phyloP scores from a whole-genome alignment of 345 rosid species.

The Moricandia moricandioides region DNA sequence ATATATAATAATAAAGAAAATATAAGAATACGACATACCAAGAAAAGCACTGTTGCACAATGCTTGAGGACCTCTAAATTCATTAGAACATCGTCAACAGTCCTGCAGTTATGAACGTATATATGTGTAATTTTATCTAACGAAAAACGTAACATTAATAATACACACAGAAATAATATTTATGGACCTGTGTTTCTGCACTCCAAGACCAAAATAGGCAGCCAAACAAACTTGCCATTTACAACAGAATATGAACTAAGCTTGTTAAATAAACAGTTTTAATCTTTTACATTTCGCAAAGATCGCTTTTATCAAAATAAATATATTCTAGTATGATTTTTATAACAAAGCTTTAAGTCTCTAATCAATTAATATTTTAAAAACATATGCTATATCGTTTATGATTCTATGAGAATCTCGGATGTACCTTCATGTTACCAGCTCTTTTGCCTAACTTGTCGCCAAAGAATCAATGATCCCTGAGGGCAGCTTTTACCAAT shows the following conservation, averaged over 20 bases:
- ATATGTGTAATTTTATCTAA: background rate
- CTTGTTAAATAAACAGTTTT: background rate
- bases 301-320: background rate
- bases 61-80: constrained; percentile 84
- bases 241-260: constrained; percentile 7
- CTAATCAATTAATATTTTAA: background rate
- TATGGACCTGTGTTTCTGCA: constrained; percentile 72
- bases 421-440: constrained; percentile 82
- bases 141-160: background rate
- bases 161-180: background rate
- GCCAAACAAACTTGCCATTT: constrained; percentile 94
- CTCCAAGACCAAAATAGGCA: constrained; percentile 82
- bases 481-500: constrained; percentile 56
- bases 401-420: no score
- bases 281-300: background rate
- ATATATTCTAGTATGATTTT: background rate
- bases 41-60: constrained; percentile 85
- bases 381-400: background rate
- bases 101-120: constrained; percentile 42
- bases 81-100: constrained; percentile 89
- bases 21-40: constrained; percentile 45
- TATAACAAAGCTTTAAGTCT: background rate
- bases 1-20: background rate
- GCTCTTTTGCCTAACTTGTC: constrained; percentile 83
- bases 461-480: constrained; percentile 78